Conservation (phyloP, 371 early-diverging fungal genomes). For the Rhizopus stolonifer region DNA sequence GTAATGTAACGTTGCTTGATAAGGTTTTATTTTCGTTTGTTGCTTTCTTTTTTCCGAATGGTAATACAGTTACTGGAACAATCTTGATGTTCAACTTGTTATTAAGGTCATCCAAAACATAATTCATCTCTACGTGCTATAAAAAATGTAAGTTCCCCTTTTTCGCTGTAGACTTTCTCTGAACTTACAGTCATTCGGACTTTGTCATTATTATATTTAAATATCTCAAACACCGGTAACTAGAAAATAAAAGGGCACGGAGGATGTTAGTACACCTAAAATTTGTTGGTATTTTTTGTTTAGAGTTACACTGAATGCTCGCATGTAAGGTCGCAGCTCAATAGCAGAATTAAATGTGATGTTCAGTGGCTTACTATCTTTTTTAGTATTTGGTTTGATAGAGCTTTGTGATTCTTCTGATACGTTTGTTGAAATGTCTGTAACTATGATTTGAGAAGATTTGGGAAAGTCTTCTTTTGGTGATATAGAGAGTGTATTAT, state of each 20-base stretch:
- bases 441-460: background rate
- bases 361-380: slow-evolving; percentile 1
- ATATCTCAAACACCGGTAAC: slow-evolving; percentile 21
- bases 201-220: slow-evolving; percentile 15
- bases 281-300: background rate
- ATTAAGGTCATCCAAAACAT: slow-evolving; percentile 54
- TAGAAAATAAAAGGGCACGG: slow-evolving; percentile 1
- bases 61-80: slow-evolving; percentile 17
- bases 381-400: background rate
- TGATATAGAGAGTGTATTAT: background rate
- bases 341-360: slow-evolving; percentile 2
- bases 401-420: background rate
- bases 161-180: background rate
- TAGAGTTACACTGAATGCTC: slow-evolving; percentile 48
- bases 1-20: slow-evolving; percentile 23
- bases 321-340: slow-evolving; percentile 39
- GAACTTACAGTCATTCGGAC: slow-evolving; percentile 18
- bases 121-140: slow-evolving; percentile 37
- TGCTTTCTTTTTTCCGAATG: slow-evolving; percentile 43
- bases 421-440: slow-evolving; percentile 8
- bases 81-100: slow-evolving; percentile 56
- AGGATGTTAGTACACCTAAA: too few relatives aligned
- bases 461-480: background rate
- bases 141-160: background rate
- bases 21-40: slow-evolving; percentile 13